A percentile compares a stretch with the other conserved stretches of the same genome.
Evolutionary conservation across 768 basidiomycete genomes (phyloP).

Genomic region (Cystoderma amianthinum): DNA sequence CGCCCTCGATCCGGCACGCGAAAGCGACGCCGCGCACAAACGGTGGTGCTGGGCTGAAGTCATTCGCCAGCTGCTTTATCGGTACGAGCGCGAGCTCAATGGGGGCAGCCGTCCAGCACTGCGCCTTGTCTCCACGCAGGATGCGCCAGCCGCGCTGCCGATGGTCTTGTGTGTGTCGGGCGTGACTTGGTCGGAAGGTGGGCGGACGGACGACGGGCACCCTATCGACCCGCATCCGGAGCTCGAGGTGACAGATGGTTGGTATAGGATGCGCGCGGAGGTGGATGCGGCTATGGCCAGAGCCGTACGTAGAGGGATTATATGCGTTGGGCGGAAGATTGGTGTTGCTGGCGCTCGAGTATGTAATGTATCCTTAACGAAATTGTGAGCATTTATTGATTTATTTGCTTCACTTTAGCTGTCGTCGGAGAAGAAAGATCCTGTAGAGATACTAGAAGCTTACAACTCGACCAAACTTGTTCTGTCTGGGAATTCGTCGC

Average conservation of each 20-base stretch:
- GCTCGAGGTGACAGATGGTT: slow-evolving; percentile 94
- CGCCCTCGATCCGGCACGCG: slow-evolving; percentile 59
- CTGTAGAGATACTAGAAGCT: slow-evolving; percentile 77
- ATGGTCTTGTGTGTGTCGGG: slow-evolving; percentile 83
- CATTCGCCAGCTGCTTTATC: slow-evolving; percentile 76
- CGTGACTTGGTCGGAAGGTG: slow-evolving; percentile 46
- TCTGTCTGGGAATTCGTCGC: slow-evolving; percentile 80
- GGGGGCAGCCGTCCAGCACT: slow-evolving; percentile 74
- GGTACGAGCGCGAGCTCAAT: slow-evolving; percentile 91
- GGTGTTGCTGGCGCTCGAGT: slow-evolving; percentile 77
- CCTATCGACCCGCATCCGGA: slow-evolving; percentile 39
- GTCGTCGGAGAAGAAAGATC: slow-evolving; percentile 64
- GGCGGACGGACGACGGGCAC: slow-evolving; percentile 27
- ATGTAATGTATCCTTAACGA: slow-evolving; percentile 15
- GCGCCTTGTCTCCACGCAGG: slow-evolving; percentile 75
- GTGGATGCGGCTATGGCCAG: slow-evolving; percentile 69
- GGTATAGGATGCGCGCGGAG: slow-evolving; percentile 81
- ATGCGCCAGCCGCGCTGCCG: slow-evolving; percentile 70
- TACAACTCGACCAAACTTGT: slow-evolving; percentile 59
- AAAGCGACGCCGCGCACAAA: slow-evolving; percentile 33
- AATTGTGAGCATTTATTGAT: slow-evolving; percentile 1
- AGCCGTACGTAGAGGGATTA: slow-evolving; percentile 57
- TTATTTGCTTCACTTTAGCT: slow-evolving; percentile 39
- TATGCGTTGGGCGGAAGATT: slow-evolving; percentile 80
- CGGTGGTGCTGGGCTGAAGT: slow-evolving; percentile 85